phyloP scores from a whole-genome alignment of 2,329 filamentous ascomycete genomes.

The Hypoxylon sp. region DNA sequence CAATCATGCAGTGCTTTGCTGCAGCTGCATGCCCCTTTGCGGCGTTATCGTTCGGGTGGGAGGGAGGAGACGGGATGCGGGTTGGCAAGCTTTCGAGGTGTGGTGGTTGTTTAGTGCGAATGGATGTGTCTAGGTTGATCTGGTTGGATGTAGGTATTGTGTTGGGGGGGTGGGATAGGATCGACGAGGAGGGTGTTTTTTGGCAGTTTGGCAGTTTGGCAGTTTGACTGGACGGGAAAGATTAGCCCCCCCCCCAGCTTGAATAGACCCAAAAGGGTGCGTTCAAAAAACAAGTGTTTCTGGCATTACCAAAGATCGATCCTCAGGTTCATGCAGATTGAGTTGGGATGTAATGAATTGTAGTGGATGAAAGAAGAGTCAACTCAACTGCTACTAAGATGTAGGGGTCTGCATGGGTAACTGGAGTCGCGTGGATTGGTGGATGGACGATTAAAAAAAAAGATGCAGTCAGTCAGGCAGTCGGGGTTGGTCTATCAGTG shows the following conservation, averaged over 20 bases:
- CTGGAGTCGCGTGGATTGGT: slow-evolving; percentile 20
- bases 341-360: slow-evolving; percentile 24
- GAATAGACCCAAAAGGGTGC: slow-evolving; percentile 20
- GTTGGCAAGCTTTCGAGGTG: slow-evolving; percentile 32
- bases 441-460: slow-evolving; percentile 12
- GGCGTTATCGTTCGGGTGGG: slow-evolving; percentile 44
- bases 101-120: too few relatives aligned
- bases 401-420: slow-evolving; percentile 27
- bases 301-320: slow-evolving; percentile 29
- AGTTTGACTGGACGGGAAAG: slow-evolving; percentile 23
- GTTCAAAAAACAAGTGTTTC: slow-evolving; percentile 32
- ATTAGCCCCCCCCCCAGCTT: slow-evolving; percentile 15
- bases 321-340: slow-evolving; percentile 32
- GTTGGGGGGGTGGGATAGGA: slow-evolving; percentile 29
- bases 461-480: slow-evolving; percentile 19
- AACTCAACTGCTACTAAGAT: too few relatives aligned
- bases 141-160: too few relatives aligned
- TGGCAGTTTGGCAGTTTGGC: slow-evolving; percentile 8
- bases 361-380: slow-evolving; percentile 18
- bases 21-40: slow-evolving; percentile 43
- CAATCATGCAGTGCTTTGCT: slow-evolving; percentile 43
- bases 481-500: slow-evolving; percentile 22
- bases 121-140: too few relatives aligned
- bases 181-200: too few relatives aligned
- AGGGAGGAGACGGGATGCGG: slow-evolving; percentile 34